phyloP scores from a whole-genome alignment of 2,329 filamentous ascomycete genomes.

The Cladophialophora exuberans region DNA sequence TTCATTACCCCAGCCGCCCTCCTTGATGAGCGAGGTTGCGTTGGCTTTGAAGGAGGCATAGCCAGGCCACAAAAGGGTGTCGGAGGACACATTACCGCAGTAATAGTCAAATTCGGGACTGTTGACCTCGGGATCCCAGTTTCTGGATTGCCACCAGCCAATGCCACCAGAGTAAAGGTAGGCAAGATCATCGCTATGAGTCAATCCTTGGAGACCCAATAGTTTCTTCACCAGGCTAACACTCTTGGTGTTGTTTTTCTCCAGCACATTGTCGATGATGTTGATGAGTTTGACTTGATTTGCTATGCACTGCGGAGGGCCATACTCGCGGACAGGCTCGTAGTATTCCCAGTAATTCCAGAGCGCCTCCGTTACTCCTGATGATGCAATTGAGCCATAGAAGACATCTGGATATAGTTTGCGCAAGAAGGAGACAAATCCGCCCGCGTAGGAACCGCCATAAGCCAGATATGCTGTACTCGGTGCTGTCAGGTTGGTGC shows the following conservation, averaged over 20 bases:
- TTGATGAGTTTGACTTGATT: constrained; percentile 65
- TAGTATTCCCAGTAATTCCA: constrained; percentile 74
- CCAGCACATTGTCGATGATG: constrained; percentile 62
- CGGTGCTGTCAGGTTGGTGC: constrained; percentile 67
- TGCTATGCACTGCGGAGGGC: constrained; percentile 64
- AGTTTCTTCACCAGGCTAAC: constrained; percentile 55
- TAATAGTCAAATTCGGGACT: constrained; percentile 55
- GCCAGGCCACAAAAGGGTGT: constrained; percentile 47
- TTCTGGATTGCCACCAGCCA: constrained; percentile 57
- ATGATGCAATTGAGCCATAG: constrained; percentile 78
- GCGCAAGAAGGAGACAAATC: constrained; percentile 75
- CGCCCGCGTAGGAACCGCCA: constrained; percentile 82
- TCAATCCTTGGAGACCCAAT: constrained; percentile 47
- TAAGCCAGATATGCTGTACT: constrained; percentile 75
- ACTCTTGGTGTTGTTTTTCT: constrained; percentile 50
- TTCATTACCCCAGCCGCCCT: constrained; percentile 52
- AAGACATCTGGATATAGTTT: constrained; percentile 77
- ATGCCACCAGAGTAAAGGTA: constrained; percentile 50
- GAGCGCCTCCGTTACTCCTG: constrained; percentile 76
- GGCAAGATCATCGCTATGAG: constrained; percentile 58
- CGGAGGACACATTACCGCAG: constrained; percentile 59
- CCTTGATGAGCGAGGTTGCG: constrained; percentile 50
- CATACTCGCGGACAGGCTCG: constrained; percentile 61
- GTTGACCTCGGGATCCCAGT: constrained; percentile 63
- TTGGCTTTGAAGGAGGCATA: constrained; percentile 42